phyloP scores from a whole-genome alignment of 2,329 filamentous ascomycete species.

The Orbilia blumenaviensis region DNA sequence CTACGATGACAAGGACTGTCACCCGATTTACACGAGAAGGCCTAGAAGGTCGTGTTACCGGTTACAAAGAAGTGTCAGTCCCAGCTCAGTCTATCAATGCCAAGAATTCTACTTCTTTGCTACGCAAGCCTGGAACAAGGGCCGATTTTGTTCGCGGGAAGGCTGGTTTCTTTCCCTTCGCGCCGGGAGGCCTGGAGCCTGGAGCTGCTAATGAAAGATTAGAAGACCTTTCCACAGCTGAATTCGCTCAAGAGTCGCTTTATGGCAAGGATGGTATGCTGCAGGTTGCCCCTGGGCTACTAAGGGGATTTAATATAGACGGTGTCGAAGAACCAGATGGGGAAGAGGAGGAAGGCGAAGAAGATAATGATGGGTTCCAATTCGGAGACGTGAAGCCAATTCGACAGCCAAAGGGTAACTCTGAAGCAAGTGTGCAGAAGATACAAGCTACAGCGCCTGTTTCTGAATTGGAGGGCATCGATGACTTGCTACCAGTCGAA shows the following conservation, averaged over 20 bases:
- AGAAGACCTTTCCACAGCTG: constrained; percentile 82
- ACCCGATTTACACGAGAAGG: constrained; percentile 91
- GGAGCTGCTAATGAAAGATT: constrained; percentile 74
- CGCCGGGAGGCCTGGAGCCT: constrained; percentile 85
- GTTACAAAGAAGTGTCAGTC: constrained; percentile 92
- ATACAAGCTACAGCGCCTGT: constrained; percentile 60
- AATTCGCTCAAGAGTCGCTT: constrained; percentile 66
- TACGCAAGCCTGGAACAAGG: constrained; percentile 83
- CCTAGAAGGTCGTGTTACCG: constrained; percentile 88
- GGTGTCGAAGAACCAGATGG: constrained; percentile 69
- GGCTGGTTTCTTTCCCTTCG: constrained; percentile 92
- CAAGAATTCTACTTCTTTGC: constrained; percentile 91
- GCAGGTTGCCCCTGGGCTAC: constrained; percentile 81
- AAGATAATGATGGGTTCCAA: constrained; percentile 61
- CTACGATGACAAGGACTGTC: constrained; percentile 92
- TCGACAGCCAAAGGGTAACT: constrained; percentile 62
- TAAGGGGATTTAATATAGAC: constrained; percentile 77
- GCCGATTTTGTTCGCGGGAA: constrained; percentile 93
- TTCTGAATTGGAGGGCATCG: constrained; percentile 72
- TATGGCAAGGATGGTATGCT: constrained; percentile 77
- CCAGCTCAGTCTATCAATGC: constrained; percentile 88
- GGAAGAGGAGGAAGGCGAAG: constrained; percentile 68
- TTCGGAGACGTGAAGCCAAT: constrained; percentile 58
- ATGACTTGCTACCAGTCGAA: constrained; percentile 86
- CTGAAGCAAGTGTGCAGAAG: constrained; percentile 65